These are phyloP conservation scores for Dactylellina cionopaga DNA, from an alignment of 2,329 filamentous ascomycete species.

Conservation along the genomic window DNA sequence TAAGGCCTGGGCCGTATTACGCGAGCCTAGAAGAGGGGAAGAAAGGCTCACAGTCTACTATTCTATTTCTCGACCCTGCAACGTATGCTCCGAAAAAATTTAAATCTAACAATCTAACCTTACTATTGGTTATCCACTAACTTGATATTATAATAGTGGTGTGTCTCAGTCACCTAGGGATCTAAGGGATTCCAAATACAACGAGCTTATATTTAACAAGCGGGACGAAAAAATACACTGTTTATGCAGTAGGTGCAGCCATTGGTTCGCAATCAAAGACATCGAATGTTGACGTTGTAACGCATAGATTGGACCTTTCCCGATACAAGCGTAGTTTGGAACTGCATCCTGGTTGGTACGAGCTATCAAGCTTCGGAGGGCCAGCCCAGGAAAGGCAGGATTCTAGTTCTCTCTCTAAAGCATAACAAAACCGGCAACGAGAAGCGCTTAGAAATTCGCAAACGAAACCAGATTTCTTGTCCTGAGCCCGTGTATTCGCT, in stretches of 20 bases:
- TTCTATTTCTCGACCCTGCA: conserved; percentile 55
- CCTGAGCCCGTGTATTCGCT: conserved; percentile 56
- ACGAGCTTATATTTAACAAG: conserved; percentile 56
- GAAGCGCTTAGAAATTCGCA: conserved; percentile 53
- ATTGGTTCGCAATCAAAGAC: neutral
- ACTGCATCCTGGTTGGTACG: conserved; percentile 55
- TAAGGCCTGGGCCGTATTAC: conserved; percentile 41
- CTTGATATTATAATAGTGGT: too few relatives aligned
- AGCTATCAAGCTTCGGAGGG: conserved; percentile 51
- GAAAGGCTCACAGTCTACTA: conserved; percentile 12
- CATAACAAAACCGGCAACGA: conserved; percentile 2
- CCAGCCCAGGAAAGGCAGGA: conserved; percentile 52
- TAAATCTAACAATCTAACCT: neutral
- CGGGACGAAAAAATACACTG: conserved; percentile 56
- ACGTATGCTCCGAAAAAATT: conserved; percentile 47
- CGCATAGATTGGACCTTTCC: conserved; percentile 35
- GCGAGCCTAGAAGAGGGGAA: neutral
- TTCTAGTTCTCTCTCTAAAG: conserved; percentile 54
- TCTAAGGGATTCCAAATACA: conserved; percentile 54
- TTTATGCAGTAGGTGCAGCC: conserved; percentile 52
- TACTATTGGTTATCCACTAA: too few relatives aligned
- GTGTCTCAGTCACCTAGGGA: conserved; percentile 50
- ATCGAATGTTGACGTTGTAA: neutral
- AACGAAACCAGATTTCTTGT: conserved; percentile 55
- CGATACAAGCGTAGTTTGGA: conserved; percentile 34